Evolutionary conservation across 768 basidiomycete species (phyloP).

Genomic region (Hygrophorus russula): DNA sequence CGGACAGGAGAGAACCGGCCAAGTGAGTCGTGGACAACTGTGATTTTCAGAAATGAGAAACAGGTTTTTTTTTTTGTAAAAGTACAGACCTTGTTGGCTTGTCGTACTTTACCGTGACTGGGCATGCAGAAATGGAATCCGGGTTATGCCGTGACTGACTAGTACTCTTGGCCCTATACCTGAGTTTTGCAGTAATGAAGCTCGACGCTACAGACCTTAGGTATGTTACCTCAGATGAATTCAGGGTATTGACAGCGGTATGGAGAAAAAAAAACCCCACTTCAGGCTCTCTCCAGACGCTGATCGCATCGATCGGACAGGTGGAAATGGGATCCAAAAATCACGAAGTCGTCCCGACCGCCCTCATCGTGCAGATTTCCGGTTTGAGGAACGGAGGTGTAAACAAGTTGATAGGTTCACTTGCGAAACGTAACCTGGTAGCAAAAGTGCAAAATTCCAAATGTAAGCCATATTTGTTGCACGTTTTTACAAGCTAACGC

Average conservation of each 20-base stretch:
- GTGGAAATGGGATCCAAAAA: conserved; percentile 98
- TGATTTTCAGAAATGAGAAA: conserved; percentile 1
- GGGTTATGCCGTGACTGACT: background rate
- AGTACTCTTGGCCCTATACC: no score
- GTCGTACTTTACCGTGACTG: conserved; percentile 11
- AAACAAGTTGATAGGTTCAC: conserved; percentile 81
- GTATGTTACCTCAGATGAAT: conserved; percentile 88
- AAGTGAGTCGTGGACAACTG: conserved; percentile 11
- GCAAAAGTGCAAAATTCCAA: conserved; percentile 85
- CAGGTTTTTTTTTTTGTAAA: no score
- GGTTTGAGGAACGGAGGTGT: conserved; percentile 88
- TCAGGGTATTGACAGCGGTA: conserved; percentile 93
- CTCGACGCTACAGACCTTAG: conserved; percentile 90
- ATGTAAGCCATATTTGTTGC: conserved; percentile 38
- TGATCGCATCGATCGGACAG: conserved; percentile 26
- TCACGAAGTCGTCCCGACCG: conserved; percentile 88
- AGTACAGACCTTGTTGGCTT: conserved; percentile 23
- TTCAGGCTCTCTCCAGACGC: background rate
- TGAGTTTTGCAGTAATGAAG: conserved; percentile 50
- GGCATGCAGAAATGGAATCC: no score
- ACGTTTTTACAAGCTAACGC: background rate
- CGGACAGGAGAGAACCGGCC: conserved; percentile 5
- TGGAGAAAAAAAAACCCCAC: background rate
- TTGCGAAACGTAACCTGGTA: conserved; percentile 88
- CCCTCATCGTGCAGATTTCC: conserved; percentile 85